phyloP scores from a whole-genome alignment of 768 basidiomycete species.

The Rhodotorula graminis region DNA sequence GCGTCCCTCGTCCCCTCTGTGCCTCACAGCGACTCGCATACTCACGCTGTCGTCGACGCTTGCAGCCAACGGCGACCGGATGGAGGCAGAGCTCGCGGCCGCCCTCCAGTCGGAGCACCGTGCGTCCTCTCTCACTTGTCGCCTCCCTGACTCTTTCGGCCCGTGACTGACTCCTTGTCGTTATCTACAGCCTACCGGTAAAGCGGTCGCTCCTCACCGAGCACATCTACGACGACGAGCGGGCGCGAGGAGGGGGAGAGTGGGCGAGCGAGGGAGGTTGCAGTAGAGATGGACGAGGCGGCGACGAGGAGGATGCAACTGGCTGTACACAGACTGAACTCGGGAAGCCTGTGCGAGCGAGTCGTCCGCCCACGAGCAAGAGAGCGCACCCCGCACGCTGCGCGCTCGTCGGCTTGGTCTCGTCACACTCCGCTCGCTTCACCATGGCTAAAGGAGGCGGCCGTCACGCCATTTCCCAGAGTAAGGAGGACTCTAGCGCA shows the following conservation, averaged over 20 bases:
- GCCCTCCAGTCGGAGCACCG: slow-evolving; percentile 56
- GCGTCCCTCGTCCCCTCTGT: neutral
- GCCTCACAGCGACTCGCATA: no score
- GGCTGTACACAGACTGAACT: neutral
- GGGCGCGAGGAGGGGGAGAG: no score
- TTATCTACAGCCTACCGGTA: slow-evolving; percentile 24
- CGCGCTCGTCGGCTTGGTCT: neutral
- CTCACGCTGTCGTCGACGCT: neutral
- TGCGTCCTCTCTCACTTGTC: neutral
- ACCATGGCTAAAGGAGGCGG: neutral
- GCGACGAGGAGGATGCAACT: neutral
- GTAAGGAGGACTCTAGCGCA: neutral
- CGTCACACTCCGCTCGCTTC: neutral
- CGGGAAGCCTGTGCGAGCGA: no score
- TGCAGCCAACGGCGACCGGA: slow-evolving; percentile 73
- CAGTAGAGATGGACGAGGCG: no score
- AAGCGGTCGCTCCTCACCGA: neutral
- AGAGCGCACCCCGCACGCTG: no score
- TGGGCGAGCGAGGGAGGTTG: neutral
- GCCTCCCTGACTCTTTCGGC: no score
- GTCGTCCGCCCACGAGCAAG: no score
- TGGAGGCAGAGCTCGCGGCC: slow-evolving; percentile 95
- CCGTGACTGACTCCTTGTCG: no score
- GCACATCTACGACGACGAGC: no score
- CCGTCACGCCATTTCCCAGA: neutral